Evolutionary conservation across 768 basidiomycete genomes (phyloP), one percentile per base, ranked within the genome.

Genomic region (Daedaleopsis nitida): DNA sequence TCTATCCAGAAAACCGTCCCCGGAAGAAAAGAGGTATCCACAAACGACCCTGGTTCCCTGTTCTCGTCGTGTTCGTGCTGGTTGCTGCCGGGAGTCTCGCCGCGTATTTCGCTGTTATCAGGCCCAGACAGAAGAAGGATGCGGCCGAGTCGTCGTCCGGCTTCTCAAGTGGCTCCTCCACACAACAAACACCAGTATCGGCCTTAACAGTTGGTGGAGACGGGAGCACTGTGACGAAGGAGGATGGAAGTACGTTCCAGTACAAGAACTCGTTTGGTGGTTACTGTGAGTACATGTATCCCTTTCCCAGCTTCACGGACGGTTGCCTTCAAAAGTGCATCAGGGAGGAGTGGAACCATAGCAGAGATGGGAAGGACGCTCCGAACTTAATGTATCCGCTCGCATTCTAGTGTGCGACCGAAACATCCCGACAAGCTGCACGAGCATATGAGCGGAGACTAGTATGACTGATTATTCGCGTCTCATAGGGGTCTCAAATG

Each of bases 251-350:
- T 10, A 91, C 86, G 1, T 91, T 96, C 72, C 86, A 77, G 0
- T 99, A 98, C 75, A 67, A 66, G 49, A 98, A 98, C 73, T 47
- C 82, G 1, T 92, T 93, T 69, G 94, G 94, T 62, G 97, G 97
- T 2, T 79, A 71, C 64, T 99, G 96, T 96, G 90, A 93, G 69
- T 88, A 82, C 42, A 14, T n/a, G n/a, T n/a, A n/a, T n/a, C n/a
- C 42, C 5, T 14, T 47, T 21, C 23, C 21, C 7, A 35, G 21
- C 14, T 37, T 9, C 17, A 9, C 32, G 16, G 10, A 32, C 27
- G 27, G 27, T 32, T 3, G 27, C 27, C 27, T 32, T 32, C 27
- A 32, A 32, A 32, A 32, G 27, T 32, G 27, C 27, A 32, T 3
- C 27, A 7, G 27, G 27, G 27, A 32, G 27, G 27, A 32, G 7